Conservation (phyloP, 345 rosid genomes). For the Salix purpurea region DNA sequence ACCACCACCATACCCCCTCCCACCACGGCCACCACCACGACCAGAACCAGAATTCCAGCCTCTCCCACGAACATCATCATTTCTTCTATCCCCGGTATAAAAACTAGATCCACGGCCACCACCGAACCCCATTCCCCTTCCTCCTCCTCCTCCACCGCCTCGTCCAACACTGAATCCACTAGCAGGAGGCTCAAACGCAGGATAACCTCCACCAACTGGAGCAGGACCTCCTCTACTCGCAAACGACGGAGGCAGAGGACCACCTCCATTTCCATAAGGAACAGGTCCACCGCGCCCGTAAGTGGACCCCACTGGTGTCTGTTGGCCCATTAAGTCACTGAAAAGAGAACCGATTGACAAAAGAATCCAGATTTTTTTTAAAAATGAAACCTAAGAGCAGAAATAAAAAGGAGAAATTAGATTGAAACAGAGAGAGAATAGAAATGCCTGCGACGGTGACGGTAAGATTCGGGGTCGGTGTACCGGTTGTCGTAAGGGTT, state of each 20-base stretch:
- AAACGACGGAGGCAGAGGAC: constrained; percentile 36
- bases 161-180: constrained; percentile 50
- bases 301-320: constrained; percentile 28
- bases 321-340: constrained; percentile 51
- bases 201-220: constrained; percentile 27
- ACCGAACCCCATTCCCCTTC: constrained; percentile 24
- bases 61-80: constrained; percentile 24
- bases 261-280: constrained; percentile 36
- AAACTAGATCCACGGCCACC: constrained; percentile 8
- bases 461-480: constrained; percentile 76
- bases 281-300: constrained; percentile 35
- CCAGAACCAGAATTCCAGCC: constrained; percentile 18
- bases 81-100: constrained; percentile 1
- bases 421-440: neutral
- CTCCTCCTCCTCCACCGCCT: constrained; percentile 28
- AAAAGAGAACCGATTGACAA: neutral
- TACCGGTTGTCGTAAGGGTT: constrained; percentile 63
- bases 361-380: neutral
- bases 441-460: constrained; percentile 69
- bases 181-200: constrained; percentile 53
- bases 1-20: constrained; percentile 29
- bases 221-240: constrained; percentile 30
- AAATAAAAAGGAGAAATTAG: neutral
- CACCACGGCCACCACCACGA: constrained; percentile 20
- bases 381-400: neutral